Evolutionary conservation across 2,329 filamentous ascomycete species (phyloP).

Genomic region (Tolypocladium inflatum): DNA sequence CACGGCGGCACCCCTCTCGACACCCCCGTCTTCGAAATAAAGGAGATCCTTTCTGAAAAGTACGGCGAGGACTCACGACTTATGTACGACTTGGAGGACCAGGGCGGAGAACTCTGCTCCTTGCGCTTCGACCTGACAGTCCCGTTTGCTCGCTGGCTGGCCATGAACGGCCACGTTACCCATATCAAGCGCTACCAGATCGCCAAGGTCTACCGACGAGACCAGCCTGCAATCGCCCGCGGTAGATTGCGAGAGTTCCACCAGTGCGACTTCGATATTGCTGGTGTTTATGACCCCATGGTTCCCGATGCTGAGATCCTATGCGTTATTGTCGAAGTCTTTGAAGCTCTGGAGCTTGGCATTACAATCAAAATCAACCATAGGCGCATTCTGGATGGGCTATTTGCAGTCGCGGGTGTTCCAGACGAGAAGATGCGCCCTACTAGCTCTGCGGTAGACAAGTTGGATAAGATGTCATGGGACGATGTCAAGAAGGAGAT

Average conservation of each 20-base stretch:
- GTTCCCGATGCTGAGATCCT: constrained; percentile 86
- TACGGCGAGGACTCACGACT: constrained; percentile 90
- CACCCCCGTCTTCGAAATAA: constrained; percentile 77
- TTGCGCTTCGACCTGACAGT: constrained; percentile 1
- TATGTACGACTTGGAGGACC: constrained; percentile 81
- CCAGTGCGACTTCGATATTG: constrained; percentile 95
- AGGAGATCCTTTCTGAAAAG: constrained; percentile 62
- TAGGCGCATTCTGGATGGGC: constrained; percentile 83
- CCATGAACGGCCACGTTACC: constrained; percentile 74
- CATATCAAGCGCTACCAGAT: constrained; percentile 93
- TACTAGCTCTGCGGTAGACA: constrained; percentile 90
- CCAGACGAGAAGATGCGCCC: constrained; percentile 77
- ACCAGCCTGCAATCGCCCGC: constrained; percentile 62
- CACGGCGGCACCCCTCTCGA: constrained; percentile 73
- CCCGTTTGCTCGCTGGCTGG: constrained; percentile 18
- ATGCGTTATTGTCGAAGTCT: constrained; percentile 75
- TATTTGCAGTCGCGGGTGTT: constrained; percentile 87
- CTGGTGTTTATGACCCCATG: constrained; percentile 81
- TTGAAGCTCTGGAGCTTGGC: constrained; percentile 62
- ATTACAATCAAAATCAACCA: constrained; percentile 93
- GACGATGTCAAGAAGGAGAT: constrained; percentile 84
- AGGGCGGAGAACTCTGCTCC: constrained; percentile 57
- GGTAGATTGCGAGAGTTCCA: constrained; percentile 94
- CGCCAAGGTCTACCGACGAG: constrained; percentile 62
- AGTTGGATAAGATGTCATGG: constrained; percentile 90